Conservation (phyloP, 2,329 filamentous ascomycete genomes). For the Cadophora sp. region DNA sequence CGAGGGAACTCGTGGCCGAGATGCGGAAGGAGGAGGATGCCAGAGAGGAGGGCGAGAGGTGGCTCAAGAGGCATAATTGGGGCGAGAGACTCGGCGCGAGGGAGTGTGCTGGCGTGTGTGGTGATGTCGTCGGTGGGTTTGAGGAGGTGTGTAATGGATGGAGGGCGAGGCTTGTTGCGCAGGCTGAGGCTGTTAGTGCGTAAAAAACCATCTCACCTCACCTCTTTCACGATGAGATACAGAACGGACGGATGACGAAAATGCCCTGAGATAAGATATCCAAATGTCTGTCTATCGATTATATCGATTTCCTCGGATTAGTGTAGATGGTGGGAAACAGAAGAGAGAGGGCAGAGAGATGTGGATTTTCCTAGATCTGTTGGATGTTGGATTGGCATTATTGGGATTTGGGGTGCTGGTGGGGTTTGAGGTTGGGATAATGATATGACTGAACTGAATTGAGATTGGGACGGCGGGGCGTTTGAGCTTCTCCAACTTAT, state of each 20-base stretch:
- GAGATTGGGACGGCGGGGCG: neutral
- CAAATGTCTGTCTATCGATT: no score
- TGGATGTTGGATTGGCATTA: neutral
- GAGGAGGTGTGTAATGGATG: conserved; percentile 88
- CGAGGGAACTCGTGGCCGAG: conserved; percentile 85
- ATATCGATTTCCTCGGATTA: no score
- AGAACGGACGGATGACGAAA: no score
- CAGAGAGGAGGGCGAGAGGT: conserved; percentile 81
- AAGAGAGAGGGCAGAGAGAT: no score
- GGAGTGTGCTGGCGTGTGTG: conserved; percentile 84
- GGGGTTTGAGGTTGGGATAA: neutral
- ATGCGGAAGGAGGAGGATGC: conserved; percentile 83
- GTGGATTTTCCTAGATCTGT: no score
- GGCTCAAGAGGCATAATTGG: conserved; percentile 86
- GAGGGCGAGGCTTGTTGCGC: conserved; percentile 76
- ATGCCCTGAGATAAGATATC: no score
- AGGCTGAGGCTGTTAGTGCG: conserved; percentile 47
- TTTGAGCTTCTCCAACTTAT: conserved; percentile 1
- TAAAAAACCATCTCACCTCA: neutral
- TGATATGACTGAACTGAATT: neutral
- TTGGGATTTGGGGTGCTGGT: neutral
- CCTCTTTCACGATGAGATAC: no score
- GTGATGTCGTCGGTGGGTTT: conserved; percentile 89
- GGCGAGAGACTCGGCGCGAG: conserved; percentile 75
- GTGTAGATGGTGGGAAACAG: no score